These are phyloP conservation scores for Linum lewisii DNA, from an alignment of 345 rosid species.

Conservation along the genomic window DNA sequence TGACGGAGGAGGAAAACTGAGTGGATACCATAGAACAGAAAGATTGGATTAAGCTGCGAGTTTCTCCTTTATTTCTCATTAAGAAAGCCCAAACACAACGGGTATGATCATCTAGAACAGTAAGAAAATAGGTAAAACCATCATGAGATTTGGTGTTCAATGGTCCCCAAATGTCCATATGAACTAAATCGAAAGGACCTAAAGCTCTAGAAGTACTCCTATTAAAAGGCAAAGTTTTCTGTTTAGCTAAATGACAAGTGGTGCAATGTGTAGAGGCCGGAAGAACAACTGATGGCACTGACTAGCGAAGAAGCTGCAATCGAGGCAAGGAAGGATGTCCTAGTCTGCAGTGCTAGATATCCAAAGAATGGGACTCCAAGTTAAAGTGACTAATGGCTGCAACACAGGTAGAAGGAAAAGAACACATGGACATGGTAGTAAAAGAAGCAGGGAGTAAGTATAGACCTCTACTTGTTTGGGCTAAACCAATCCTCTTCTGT, in stretches of 20 bases:
- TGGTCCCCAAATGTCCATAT: constrained; percentile 3
- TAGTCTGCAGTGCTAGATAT: not conserved
- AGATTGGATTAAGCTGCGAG: not conserved
- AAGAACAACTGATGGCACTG: too few relatives aligned
- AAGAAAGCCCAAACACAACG: not conserved
- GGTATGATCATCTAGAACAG: not conserved
- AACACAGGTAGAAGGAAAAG: not conserved
- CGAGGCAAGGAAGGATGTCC: not conserved
- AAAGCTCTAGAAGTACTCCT: not conserved
- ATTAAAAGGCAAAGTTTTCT: not conserved
- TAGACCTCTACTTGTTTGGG: too few relatives aligned
- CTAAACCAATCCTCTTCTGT: too few relatives aligned
- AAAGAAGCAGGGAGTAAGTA: too few relatives aligned
- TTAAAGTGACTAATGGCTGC: not conserved
- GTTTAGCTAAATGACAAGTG: not conserved
- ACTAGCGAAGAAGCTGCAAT: not conserved
- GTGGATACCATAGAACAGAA: not conserved
- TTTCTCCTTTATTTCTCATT: not conserved
- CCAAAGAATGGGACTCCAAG: too few relatives aligned
- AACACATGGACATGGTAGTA: too few relatives aligned
- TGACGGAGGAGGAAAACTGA: not conserved
- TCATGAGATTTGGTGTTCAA: not conserved
- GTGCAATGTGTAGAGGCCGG: not conserved
- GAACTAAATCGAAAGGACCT: not conserved
- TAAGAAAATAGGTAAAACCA: not conserved